Base-by-base conservation (phyloP, 169 alveolate genomes). In the Amoebophrya sp. region DNA sequence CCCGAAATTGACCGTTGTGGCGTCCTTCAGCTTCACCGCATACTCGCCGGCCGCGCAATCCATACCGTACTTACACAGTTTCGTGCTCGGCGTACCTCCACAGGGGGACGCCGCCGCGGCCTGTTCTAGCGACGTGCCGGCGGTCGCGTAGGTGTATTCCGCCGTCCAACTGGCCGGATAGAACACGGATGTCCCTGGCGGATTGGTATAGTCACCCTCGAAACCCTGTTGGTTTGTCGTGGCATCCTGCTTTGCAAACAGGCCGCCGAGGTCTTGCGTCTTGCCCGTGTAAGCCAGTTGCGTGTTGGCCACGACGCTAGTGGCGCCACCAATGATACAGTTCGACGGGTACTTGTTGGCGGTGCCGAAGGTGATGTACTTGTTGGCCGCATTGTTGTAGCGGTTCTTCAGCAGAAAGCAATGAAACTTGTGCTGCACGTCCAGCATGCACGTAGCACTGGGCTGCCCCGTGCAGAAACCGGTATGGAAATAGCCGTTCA, bases 61-160 rank as follows among this genome's bases (percentile, higher is more conserved):
- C 83, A 66, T 66, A 7, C 83, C 83, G 83, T 66, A 66, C 83
- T 25, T 7, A 25, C 83, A 66, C 83, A 66, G 83, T 66, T 66
- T 66, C 35, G 12, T 25, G 35, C 39, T 25, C 29, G 83, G 83
- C 83, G 83, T 66, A 3, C 32, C 1, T 66, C 83, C 83, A 25
- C 83, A 66, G 35, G 83, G 38, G 1, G 35, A 12, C 1, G 83
- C 83, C 39, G 83, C 29, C 39, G 83, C 83, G 10, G 83, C 83
- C 35, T 66, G 83, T 25, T 12, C 35, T n/a, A 66, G 18, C 32
- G 83, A 12, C 29, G n/a, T n/a, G n/a, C n/a, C n/a, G n/a, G n/a
- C n/a, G n/a, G n/a, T n/a, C n/a, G n/a, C n/a, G n/a, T n/a, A n/a
- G n/a, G n/a, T n/a, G 18, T 66, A 66, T 66, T 66, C 83, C 35